Percentiles rank a stretch among this genome's conserved stretches.
Conservation (phyloP, 768 basidiomycete species). For the Tylopilus felleus region DNA sequence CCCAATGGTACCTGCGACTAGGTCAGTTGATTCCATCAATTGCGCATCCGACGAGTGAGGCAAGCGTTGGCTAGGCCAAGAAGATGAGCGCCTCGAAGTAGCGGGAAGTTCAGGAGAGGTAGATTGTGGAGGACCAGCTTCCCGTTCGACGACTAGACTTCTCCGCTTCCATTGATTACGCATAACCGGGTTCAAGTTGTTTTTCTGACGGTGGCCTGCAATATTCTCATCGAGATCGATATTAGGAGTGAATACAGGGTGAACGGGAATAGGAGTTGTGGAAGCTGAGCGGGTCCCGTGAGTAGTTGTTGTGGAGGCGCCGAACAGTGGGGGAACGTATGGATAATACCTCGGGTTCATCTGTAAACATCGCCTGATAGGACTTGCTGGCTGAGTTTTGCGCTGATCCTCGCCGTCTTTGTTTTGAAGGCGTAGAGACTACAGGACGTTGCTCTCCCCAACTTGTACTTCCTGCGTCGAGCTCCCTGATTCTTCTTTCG, state of each 20-base stretch:
- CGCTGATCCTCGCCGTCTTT: constrained; percentile 53
- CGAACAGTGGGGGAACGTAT: constrained; percentile 49
- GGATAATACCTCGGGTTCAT: constrained; percentile 44
- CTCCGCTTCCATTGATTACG: constrained; percentile 49
- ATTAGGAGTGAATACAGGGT: constrained; percentile 25
- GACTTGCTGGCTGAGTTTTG: constrained; percentile 52
- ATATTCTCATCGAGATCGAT: constrained; percentile 30
- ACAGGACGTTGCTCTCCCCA: constrained; percentile 52
- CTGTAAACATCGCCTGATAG: constrained; percentile 37
- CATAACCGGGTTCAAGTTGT: constrained; percentile 30
- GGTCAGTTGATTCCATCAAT: constrained; percentile 44
- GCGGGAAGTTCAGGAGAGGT: constrained; percentile 40
- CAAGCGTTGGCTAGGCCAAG: constrained; percentile 32
- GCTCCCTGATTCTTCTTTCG: constrained; percentile 55
- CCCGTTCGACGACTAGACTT: constrained; percentile 67
- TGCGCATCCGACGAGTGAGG: constrained; percentile 54
- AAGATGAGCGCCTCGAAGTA: constrained; percentile 40
- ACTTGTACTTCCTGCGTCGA: constrained; percentile 60
- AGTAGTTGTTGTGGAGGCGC: constrained; percentile 43
- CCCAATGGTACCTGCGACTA: constrained; percentile 36
- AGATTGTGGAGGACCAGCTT: constrained; percentile 44
- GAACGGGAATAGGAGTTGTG: constrained; percentile 29
- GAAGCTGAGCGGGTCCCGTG: constrained; percentile 28
- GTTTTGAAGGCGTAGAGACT: constrained; percentile 46
- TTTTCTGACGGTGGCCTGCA: constrained; percentile 29